phyloP scores from a whole-genome alignment of 2,329 filamentous ascomycete genomes.

The Calonectria pauciramosa region DNA sequence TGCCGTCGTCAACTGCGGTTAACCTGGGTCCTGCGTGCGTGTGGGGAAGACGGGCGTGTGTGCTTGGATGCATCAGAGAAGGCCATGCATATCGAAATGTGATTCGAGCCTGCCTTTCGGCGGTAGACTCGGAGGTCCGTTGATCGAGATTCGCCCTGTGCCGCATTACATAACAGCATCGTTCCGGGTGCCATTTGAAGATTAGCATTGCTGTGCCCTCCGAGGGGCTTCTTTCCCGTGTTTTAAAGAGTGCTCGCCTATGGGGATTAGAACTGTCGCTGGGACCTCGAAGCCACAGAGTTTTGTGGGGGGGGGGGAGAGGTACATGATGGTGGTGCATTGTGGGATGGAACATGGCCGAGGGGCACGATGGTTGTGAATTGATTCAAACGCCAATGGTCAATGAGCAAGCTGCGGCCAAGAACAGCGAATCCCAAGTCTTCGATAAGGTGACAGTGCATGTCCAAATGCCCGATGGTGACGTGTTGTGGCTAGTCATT shows the following conservation, averaged over 20 bases:
- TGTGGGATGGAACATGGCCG: neutral
- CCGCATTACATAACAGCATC: neutral
- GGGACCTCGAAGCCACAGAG: neutral
- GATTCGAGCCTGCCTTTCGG: slow-evolving; percentile 10
- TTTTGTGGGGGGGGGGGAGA: neutral
- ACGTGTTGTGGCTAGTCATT: neutral
- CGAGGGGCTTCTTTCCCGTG: neutral
- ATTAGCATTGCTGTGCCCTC: neutral
- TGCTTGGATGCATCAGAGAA: neutral
- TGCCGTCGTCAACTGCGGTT: slow-evolving; percentile 22
- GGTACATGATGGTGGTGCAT: neutral
- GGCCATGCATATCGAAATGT: slow-evolving; percentile 1
- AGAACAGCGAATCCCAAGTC: neutral
- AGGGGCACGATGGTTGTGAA: neutral
- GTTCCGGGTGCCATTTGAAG: neutral
- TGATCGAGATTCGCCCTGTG: neutral
- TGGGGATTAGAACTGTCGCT: neutral
- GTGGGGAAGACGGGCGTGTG: slow-evolving; percentile 5
- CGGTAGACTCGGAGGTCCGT: slow-evolving; percentile 24
- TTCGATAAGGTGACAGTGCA: neutral
- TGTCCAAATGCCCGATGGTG: neutral
- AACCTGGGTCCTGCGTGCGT: slow-evolving; percentile 4
- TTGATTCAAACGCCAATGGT: too few species aligned
- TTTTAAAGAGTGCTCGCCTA: neutral
- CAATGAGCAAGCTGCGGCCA: neutral